These are phyloP conservation scores for Phalaenopsis aphrodite DNA, from an alignment of 106 monocot species.

Conservation along the genomic window DNA sequence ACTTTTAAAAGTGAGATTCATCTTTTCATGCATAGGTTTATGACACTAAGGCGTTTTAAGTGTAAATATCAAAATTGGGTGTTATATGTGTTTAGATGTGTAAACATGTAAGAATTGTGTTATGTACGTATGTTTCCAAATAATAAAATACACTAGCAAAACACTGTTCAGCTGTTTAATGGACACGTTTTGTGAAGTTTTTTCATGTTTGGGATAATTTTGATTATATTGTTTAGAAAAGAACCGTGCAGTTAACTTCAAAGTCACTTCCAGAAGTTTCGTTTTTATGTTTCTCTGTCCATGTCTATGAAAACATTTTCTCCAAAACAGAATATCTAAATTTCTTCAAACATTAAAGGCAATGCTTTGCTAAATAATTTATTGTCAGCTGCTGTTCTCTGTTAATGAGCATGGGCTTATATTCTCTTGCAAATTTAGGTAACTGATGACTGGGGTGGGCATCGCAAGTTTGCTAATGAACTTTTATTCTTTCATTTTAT, in stretches of 20 bases:
- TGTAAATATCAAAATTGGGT: no score
- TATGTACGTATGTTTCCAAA: no score
- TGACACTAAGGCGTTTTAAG: no score
- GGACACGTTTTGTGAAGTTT: neutral
- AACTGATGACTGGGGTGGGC: neutral
- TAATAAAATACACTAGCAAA: neutral
- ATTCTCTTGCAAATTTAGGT: neutral
- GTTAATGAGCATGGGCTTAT: neutral
- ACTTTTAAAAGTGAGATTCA: no score
- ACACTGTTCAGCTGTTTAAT: slow-evolving; percentile 7
- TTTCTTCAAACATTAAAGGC: neutral
- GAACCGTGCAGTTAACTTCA: neutral
- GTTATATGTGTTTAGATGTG: no score
- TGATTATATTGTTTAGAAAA: slow-evolving; percentile 1
- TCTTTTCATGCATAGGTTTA: no score
- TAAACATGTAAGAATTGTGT: no score
- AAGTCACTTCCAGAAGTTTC: slow-evolving; percentile 1
- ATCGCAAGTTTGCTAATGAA: neutral
- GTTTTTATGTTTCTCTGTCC: neutral
- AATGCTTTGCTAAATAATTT: neutral
- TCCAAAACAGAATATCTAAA: neutral
- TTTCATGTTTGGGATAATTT: neutral
- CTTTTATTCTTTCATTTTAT: neutral
- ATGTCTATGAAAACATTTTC: neutral
- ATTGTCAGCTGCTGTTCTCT: neutral